Conservation (phyloP, 805 yeast species). For the Yamadazyma sp. region DNA sequence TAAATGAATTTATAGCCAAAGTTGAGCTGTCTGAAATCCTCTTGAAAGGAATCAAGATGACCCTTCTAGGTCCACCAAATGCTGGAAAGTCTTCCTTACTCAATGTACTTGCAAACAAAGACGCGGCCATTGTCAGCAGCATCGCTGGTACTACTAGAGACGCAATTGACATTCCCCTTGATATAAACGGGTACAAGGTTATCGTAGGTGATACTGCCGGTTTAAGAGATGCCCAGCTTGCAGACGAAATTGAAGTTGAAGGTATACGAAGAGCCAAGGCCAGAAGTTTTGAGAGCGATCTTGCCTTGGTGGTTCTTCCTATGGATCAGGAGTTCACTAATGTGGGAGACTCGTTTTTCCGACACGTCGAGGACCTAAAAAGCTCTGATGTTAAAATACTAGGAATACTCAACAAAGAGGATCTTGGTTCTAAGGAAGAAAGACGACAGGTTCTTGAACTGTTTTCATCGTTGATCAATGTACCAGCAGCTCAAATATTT, state of each 20-base stretch:
- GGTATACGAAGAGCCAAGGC: constrained; percentile 79
- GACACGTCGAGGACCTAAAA: constrained; percentile 36
- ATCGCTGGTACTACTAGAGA: constrained; percentile 96
- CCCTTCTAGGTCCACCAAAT: constrained; percentile 88
- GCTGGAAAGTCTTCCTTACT: constrained; percentile 92
- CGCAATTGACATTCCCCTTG: constrained; percentile 74
- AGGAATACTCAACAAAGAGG: constrained; percentile 61
- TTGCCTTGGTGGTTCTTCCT: constrained; percentile 67
- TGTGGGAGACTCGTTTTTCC: constrained; percentile 34
- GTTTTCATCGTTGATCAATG: constrained; percentile 15
- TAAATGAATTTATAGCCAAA: constrained; percentile 44
- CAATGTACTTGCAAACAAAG: constrained; percentile 72
- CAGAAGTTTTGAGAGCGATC: constrained; percentile 60
- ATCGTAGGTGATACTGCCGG: constrained; percentile 94
- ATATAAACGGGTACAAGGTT: constrained; percentile 81
- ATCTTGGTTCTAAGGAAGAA: constrained; percentile 33
- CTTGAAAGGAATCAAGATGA: constrained; percentile 68
- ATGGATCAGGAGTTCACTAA: constrained; percentile 25
- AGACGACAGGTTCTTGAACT: constrained; percentile 1
- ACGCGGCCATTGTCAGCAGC: constrained; percentile 87
- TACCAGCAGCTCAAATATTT: constrained; percentile 17
- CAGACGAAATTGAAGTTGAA: constrained; percentile 66
- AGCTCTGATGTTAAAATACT: constrained; percentile 30
- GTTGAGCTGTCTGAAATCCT: constrained; percentile 62
- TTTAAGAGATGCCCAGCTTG: constrained; percentile 49